Evolutionary conservation across 2,329 filamentous ascomycete genomes (phyloP), one percentile per base, ranked within the genome.

Genomic region (Xylogone sp.): DNA sequence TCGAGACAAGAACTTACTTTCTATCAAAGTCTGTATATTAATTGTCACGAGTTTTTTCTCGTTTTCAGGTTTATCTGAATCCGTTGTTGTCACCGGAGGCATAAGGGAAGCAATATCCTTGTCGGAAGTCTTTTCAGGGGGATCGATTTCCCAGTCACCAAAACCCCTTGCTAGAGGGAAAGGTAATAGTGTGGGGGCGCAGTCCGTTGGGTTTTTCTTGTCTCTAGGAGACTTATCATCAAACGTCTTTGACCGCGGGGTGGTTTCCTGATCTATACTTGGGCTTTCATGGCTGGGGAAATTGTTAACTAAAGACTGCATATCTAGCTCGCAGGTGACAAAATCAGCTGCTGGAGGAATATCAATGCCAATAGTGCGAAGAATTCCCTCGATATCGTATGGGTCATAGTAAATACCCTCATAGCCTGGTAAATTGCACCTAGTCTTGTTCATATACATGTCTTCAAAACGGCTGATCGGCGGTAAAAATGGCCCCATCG

Each of bases 381-480:
- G 71, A 63, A 91, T 94, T 12, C 80, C 75, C 66, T 94, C 87
- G 0, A 91, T 84, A 65, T 94, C 90, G 53, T 88, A 79, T 0
- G 83, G 72, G 62, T 94, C 88, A 59, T 87, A 88, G 74, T 89
- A 94, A 47, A 88, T 81, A 3, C 88, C 88, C 53, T 87, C 79
- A 54, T 85, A 87, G 0, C 82, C 86, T 1, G 79, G 75, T 7
- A 84, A 66, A 39, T 75, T 76, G 56, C 80, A 76, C 19, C 71
- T 71, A 57, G 87, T 73, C 16, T 74, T 71, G 12, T 67, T 62
- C 7, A 84, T 58, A 19, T 69, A 59, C 5, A 69, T 65, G 21
- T 78, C 75, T 18, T 72, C 67, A 1, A 71, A 65, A 1, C 69
- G 59, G 24, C 70, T 69, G 2, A 75, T 64, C 3, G 61, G 62